A percentile compares a stretch with the other conserved stretches of the same genome.
Evolutionary conservation across 768 basidiomycete genomes (phyloP).

Genomic region (Boletus tomentosulus): DNA sequence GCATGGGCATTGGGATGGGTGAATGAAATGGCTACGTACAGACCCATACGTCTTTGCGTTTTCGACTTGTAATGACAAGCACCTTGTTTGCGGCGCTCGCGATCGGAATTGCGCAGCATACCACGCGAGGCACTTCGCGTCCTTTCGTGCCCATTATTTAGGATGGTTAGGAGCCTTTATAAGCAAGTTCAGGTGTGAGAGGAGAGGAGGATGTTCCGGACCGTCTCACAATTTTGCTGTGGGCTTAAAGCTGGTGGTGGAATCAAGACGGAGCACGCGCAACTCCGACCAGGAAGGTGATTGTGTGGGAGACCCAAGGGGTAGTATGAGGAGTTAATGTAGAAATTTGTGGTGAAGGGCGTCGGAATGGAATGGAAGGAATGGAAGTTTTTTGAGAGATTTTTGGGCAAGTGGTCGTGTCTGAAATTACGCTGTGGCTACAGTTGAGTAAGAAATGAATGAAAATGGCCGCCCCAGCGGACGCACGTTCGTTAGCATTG

Average conservation of each 20-base stretch:
- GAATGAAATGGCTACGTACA: conserved; percentile 55
- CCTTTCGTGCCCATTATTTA: conserved; percentile 59
- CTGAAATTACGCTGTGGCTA: conserved; percentile 32
- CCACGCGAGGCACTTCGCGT: conserved; percentile 75
- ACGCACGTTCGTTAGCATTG: conserved; percentile 39
- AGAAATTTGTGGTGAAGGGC: background rate
- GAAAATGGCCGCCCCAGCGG: conserved; percentile 18
- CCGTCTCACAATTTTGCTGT: conserved; percentile 2
- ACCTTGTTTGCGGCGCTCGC: conserved; percentile 69
- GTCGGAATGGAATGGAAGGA: conserved; percentile 5
- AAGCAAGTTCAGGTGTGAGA: background rate
- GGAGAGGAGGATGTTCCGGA: background rate
- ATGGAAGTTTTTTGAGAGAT: conserved; percentile 17
- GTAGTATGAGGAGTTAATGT: conserved; percentile 5
- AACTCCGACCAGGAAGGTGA: conserved; percentile 8
- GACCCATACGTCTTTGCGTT: conserved; percentile 77
- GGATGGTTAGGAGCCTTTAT: conserved; percentile 1
- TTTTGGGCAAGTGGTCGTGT: conserved; percentile 31
- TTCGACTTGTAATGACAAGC: conserved; percentile 80
- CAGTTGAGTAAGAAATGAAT: conserved; percentile 19
- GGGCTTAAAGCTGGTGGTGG: conserved; percentile 1
- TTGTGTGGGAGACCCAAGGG: conserved; percentile 5
- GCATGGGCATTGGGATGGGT: background rate
- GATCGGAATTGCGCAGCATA: conserved; percentile 89
- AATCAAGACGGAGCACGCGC: conserved; percentile 6